Evolutionary conservation across 2,329 filamentous ascomycete genomes (phyloP).

Genomic region (Curvularia sp.): DNA sequence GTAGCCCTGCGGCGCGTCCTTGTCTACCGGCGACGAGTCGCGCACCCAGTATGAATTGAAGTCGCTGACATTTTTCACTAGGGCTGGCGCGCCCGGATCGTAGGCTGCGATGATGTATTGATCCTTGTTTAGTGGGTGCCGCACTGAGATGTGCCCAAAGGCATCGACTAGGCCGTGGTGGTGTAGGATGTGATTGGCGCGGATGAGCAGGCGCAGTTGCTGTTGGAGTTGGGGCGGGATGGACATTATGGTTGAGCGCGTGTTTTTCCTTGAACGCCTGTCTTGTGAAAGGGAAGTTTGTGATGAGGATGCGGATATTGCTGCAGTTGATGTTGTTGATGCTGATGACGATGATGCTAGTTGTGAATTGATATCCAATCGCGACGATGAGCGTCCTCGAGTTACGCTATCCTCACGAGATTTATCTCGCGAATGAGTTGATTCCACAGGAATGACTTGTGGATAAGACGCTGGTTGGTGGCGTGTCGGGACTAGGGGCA

Average conservation of each 20-base stretch:
- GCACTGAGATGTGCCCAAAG: conserved; percentile 62
- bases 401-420: neutral
- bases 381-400: neutral
- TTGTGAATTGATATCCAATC: neutral
- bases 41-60: conserved; percentile 58
- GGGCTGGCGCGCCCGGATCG: conserved; percentile 55
- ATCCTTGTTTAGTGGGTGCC: conserved; percentile 55
- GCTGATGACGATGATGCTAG: neutral
- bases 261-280: neutral
- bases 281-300: neutral
- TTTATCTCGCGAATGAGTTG: neutral
- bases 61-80: conserved; percentile 55
- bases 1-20: conserved; percentile 49
- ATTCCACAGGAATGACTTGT: neutral
- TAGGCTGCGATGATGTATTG: conserved; percentile 60
- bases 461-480: neutral
- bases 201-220: conserved; percentile 33
- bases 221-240: conserved; percentile 26
- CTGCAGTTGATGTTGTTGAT: neutral
- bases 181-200: conserved; percentile 59
- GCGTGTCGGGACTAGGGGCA: neutral
- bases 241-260: conserved; percentile 2
- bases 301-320: neutral
- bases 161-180: conserved; percentile 60
- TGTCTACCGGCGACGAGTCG: conserved; percentile 54